Evolutionary conservation across 306 rosid species (phyloP), one percentile per base, ranked within the genome.

Genomic region (Oxytropis ochrocephala): DNA sequence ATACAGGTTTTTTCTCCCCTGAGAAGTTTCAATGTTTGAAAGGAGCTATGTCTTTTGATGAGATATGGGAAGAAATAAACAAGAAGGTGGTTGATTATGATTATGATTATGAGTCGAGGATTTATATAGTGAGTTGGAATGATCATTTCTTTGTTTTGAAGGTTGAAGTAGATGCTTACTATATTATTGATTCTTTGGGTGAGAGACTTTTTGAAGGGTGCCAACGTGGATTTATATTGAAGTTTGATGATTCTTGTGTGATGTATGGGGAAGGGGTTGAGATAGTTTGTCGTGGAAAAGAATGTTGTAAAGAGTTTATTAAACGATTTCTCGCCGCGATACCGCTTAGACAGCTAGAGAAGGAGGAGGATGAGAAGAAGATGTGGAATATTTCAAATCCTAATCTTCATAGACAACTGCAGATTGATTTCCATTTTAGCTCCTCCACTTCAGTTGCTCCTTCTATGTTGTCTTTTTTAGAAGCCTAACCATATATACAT

Each of bases 61-160:
- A 82, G 36, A 88, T 88, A 17, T 93, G 97, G 97, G 69, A 74
- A 2, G 82, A 80, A 83, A 79, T 90, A 50, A 60, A 64, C 5
- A 49, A 69, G 4, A 58, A 74, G 5, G 58, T 56, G 8, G 69
- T 16, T 70, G 72, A 35, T n/a, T n/a, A n/a, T n/a, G n/a, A n/a
- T n/a, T n/a, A n/a, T 24, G 3, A 24, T 32, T 43, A 6, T 5
- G 54, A 80, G 16, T 70, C 87, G 2, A 80, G 73, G 16, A 64
- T 93, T 69, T 93, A 86, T 86, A 88, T 93, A 27, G 91, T 90
- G 49, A 85, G 96, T 73, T 93, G 96, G 98, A 90, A 93, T 3
- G 96, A 90, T 73, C 97, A 93, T 74, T 90, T 90, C 83, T 93
- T 88, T 8, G 88, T 88, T 33, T 51, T 93, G 65, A 88, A 88